A percentile compares a stretch with the other conserved stretches of the same genome.
Conservation (phyloP, 75 land plant genomes). For the Pinus tabuliformis region DNA sequence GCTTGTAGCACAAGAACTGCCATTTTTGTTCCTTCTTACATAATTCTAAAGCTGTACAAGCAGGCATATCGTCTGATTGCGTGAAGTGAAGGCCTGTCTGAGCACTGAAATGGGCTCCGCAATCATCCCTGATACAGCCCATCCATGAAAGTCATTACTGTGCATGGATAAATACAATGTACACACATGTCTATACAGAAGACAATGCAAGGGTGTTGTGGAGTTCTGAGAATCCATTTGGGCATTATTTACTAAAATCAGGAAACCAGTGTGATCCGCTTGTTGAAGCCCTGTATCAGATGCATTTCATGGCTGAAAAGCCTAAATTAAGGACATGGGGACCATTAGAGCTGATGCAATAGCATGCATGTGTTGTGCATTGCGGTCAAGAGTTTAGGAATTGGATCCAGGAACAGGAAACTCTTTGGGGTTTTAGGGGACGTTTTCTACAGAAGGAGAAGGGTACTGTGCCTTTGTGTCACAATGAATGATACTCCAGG, state of each 20-base stretch:
- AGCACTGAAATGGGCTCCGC: neutral
- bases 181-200: too few species aligned
- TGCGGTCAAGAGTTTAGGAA: neutral
- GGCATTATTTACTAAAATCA: neutral
- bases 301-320: neutral
- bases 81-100: neutral
- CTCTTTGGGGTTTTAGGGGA: neutral
- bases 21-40: neutral
- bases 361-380: neutral
- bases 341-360: neutral
- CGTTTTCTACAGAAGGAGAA: neutral
- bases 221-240: neutral
- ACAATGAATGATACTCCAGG: slow-evolving; percentile 10
- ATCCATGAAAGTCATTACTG: neutral
- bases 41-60: neutral
- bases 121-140: neutral
- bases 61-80: neutral
- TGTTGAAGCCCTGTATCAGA: neutral
- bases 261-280: slow-evolving; percentile 2
- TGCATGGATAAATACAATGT: slow-evolving; percentile 4
- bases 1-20: slow-evolving; percentile 2
- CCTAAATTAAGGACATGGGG: neutral
- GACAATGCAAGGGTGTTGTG: neutral
- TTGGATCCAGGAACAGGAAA: neutral
- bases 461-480: neutral